Evolutionary conservation across 2,329 filamentous ascomycete species (phyloP), one percentile per base, ranked within the genome.

Genomic region (Penicillium sp.): DNA sequence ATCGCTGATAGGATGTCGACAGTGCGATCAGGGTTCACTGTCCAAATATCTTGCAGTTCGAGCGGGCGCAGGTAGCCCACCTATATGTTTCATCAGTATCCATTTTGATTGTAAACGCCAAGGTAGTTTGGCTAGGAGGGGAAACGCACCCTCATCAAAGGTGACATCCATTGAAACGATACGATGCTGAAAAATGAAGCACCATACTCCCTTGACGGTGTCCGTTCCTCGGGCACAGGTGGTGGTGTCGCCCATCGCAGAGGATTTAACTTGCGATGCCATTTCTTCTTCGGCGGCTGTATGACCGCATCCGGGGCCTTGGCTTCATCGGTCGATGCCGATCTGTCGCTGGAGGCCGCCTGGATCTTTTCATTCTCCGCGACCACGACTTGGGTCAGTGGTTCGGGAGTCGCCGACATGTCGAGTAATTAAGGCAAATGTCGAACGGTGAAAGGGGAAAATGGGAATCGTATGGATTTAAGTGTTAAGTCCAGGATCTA

Each of bases 161-260:
- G 84, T 0, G 82, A 82, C 77, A 96, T 91, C 91, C 91, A 97
- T 65, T 89, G 81, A 63, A 95, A 97, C 3, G 85, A 85, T 18
- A 95, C 66, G 46, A 76, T 66, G 69, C 87, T 95, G 53, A 93
- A 78, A 61, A 89, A 84, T 2, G 78, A 73, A 4, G 90, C 90
- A 3, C 73, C 76, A 63, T 88, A 76, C 69, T 96, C 90, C 51
- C 78, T 79, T 5, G 81, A 89, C 0, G 75, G 67, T 8, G 61
- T 61, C 24, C 79, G 69, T 56, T 77, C 69, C 22, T 75, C 64
- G 1, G 81, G 80, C 2, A 83, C 66, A 2, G 79, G 77, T n/a
- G 80, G 80, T 31, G 69, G 69, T 14, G 66, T 63, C 36, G 75
- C 74, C 50, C 70, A 68, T 62, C 72, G 68, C 14, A 75, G 49